Base-by-base conservation (phyloP, 2,329 filamentous ascomycete species). In the Orbilia ellipsospora region DNA sequence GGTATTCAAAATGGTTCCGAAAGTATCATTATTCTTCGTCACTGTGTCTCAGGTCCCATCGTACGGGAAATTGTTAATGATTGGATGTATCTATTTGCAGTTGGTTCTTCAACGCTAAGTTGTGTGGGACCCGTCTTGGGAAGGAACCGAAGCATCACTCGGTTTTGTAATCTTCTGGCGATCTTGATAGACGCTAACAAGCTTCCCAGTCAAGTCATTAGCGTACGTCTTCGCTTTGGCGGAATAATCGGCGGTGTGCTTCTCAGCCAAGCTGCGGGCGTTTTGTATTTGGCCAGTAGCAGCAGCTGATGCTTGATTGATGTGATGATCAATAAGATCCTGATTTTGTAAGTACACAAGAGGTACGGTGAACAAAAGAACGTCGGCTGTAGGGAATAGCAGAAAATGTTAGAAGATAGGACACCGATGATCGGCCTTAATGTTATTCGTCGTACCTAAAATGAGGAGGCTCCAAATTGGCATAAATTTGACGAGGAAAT, bases 391-490 rank as follows among this genome's bases (percentile, higher is more conserved):
- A 40, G 18, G 36, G 26, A 10, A 7, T 36, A 36, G 31, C 31
- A 10, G 10, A 6, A 36, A 36, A 36, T 36, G 5, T 10, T 36
- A 7, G 31, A 36, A 36, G 2, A 36, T 10, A 10, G 8, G 5
- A 2, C 10, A 36, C 10, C 8, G 5, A 10, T 1, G 31, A 36
- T 36, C 6, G 31, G 31, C 5, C 31, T 10, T 10, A 36, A 45
- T 44, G 16, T 45, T 26, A 45, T 7, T 26, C 7, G 1, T 42
- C 36, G 68, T 77, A 80, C 78, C 68, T 23, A 90, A 84, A 77
- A 91, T 82, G 55, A 88, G 84, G 77, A 91, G 86, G 42, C 88
- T 89, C 89, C 89, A 91, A 84, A 90, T 87, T 42, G 89, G 89
- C 56, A 91, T 86, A 76, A 91, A 84, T 85, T 90, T 91, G 82